Percentiles rank a stretch among this genome's conserved stretches.
These are phyloP conservation scores for Kwoniella heveanensis DNA, from an alignment of 768 basidiomycete genomes.

Conservation along the genomic window DNA sequence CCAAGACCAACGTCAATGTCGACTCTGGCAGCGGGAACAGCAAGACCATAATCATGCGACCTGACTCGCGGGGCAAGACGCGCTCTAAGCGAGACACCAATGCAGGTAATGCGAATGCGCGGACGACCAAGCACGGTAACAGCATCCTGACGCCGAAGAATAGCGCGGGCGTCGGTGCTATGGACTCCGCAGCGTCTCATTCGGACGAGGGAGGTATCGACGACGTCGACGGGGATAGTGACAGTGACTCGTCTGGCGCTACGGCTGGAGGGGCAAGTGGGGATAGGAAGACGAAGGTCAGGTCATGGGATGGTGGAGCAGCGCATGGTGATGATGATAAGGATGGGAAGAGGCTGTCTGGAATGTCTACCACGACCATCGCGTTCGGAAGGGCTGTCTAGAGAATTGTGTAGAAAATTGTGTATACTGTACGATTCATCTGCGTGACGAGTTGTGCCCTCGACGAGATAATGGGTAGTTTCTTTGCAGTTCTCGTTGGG, in stretches of 20 bases:
- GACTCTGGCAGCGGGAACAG: neutral
- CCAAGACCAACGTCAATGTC: neutral
- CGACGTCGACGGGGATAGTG: too few relatives aligned
- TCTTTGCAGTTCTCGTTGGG: too few relatives aligned
- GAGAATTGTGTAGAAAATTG: too few relatives aligned
- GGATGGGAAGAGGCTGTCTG: slow-evolving; percentile 15
- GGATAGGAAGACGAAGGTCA: neutral
- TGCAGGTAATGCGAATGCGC: neutral
- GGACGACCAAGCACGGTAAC: neutral
- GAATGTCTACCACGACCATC: slow-evolving; percentile 9
- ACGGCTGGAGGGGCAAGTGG: neutral
- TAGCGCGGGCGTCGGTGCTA: neutral
- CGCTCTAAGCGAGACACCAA: neutral
- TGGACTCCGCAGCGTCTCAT: neutral
- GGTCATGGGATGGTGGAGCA: neutral
- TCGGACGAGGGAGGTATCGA: slow-evolving; percentile 1
- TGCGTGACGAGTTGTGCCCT: too few relatives aligned
- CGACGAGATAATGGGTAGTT: too few relatives aligned
- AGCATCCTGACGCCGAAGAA: neutral
- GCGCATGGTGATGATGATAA: neutral
- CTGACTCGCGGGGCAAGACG: neutral
- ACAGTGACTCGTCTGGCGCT: slow-evolving; percentile 2
- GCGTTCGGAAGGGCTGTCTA: slow-evolving; percentile 16
- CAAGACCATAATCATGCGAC: neutral
- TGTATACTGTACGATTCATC: too few relatives aligned